phyloP scores from a whole-genome alignment of 2,329 filamentous ascomycete species.

The Orbilia brochopaga region DNA sequence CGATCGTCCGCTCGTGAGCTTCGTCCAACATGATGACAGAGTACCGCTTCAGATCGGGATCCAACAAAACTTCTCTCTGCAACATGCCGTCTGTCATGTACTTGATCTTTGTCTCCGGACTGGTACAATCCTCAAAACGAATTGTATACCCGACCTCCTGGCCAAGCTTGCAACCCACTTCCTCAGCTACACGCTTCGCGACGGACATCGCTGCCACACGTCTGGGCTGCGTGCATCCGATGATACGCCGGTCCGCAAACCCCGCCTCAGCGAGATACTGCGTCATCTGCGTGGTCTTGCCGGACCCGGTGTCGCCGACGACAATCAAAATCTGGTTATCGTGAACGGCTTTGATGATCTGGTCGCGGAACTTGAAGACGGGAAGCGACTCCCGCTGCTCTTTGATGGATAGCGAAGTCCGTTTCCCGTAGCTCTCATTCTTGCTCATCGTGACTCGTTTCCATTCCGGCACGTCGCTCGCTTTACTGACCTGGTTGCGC shows the following conservation, averaged over 20 bases:
- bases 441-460: constrained; percentile 81
- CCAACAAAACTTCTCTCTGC: constrained; percentile 89
- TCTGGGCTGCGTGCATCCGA: constrained; percentile 95
- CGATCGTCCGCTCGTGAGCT: constrained; percentile 94
- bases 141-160: constrained; percentile 97
- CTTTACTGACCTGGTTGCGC: constrained; percentile 67
- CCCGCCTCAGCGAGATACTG: constrained; percentile 94
- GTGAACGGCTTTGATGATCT: constrained; percentile 82
- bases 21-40: constrained; percentile 98
- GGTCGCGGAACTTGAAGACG: constrained; percentile 84
- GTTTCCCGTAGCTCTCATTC: constrained; percentile 80
- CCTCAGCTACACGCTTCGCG: constrained; percentile 92
- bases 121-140: constrained; percentile 93
- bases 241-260: constrained; percentile 83
- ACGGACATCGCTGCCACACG: constrained; percentile 98
- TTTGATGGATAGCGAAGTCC: constrained; percentile 90
- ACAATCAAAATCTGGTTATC: constrained; percentile 94
- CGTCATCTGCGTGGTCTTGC: constrained; percentile 95
- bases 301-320: constrained; percentile 94
- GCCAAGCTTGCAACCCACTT: constrained; percentile 88
- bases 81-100: constrained; percentile 99
- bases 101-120: constrained; percentile 88
- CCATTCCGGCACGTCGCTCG: constrained; percentile 85
- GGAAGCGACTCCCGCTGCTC: constrained; percentile 89
- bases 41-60: constrained; percentile 86